Percentiles rank a stretch among this genome's conserved stretches.
Conservation (phyloP, 257 asterid genomes). For the Avicennia marina region DNA sequence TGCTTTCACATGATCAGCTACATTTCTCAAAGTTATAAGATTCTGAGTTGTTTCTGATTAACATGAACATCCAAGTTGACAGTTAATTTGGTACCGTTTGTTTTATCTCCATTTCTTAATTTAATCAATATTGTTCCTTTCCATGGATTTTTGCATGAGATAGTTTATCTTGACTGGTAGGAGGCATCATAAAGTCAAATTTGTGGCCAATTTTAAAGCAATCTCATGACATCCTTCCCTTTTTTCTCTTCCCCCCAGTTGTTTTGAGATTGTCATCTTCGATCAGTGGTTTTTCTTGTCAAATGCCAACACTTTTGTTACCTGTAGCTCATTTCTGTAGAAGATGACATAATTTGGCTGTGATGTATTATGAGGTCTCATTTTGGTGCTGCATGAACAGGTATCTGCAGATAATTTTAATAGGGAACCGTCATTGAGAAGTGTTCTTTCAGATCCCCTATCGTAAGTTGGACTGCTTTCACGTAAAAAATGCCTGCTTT, state of each 20-base stretch:
- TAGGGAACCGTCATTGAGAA: slow-evolving; percentile 83
- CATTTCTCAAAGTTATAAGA: background rate
- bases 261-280: slow-evolving; percentile 8
- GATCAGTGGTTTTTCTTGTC: slow-evolving; percentile 4
- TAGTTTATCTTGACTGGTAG: slow-evolving; percentile 4
- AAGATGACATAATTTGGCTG: slow-evolving; percentile 20
- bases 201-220: slow-evolving; percentile 3
- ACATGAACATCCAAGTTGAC: slow-evolving; percentile 1
- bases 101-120: background rate
- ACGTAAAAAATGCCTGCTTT: slow-evolving; percentile 8
- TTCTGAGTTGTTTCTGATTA: background rate
- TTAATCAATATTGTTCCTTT: background rate
- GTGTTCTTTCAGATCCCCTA: slow-evolving; percentile 85
- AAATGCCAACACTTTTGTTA: background rate
- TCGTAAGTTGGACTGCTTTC: slow-evolving; percentile 62
- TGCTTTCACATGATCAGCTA: background rate
- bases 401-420: slow-evolving; percentile 56
- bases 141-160: background rate
- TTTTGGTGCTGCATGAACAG: slow-evolving; percentile 50
- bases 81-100: background rate
- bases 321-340: background rate
- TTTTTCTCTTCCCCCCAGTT: background rate
- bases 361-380: slow-evolving; percentile 28
- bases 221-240: slow-evolving; percentile 8
- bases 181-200: background rate